These are phyloP conservation scores for Starmerella asiatica DNA, from an alignment of 805 yeast species.

Conservation along the genomic window DNA sequence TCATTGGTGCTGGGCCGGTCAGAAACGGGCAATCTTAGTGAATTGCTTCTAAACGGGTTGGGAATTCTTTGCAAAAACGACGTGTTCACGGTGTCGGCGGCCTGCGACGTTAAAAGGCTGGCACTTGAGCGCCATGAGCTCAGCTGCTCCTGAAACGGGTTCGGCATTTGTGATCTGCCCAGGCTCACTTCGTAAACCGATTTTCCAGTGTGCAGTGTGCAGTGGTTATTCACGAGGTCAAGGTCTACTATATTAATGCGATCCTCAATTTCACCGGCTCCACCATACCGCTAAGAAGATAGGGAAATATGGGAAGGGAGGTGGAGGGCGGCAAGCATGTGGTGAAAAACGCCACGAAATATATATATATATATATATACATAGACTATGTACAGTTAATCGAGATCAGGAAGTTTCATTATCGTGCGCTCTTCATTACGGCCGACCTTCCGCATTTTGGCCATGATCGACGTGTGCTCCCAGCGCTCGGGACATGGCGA, in stretches of 20 bases:
- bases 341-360: no score
- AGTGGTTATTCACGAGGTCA: no score
- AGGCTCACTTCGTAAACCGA: slow-evolving; percentile 33
- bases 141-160: slow-evolving; percentile 27
- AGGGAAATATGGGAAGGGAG: no score
- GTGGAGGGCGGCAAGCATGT: no score
- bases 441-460: slow-evolving; percentile 55
- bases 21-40: slow-evolving; percentile 20
- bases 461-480: slow-evolving; percentile 54
- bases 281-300: no score
- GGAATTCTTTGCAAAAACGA: slow-evolving; percentile 21
- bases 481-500: slow-evolving; percentile 83
- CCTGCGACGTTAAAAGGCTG: slow-evolving; percentile 15
- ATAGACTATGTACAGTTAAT: slow-evolving; percentile 8
- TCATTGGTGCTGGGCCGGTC: slow-evolving; percentile 20
- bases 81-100: slow-evolving; percentile 17
- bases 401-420: slow-evolving; percentile 73
- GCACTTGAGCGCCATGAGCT: slow-evolving; percentile 24
- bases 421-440: slow-evolving; percentile 58
- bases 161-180: slow-evolving; percentile 10
- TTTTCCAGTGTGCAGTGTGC: no score
- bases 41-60: slow-evolving; percentile 22
- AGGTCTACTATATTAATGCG: no score
- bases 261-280: no score
- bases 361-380: slow-evolving; percentile 10